phyloP scores from a whole-genome alignment of 352 stramenopile species.

The Globisporangium ultimum region DNA sequence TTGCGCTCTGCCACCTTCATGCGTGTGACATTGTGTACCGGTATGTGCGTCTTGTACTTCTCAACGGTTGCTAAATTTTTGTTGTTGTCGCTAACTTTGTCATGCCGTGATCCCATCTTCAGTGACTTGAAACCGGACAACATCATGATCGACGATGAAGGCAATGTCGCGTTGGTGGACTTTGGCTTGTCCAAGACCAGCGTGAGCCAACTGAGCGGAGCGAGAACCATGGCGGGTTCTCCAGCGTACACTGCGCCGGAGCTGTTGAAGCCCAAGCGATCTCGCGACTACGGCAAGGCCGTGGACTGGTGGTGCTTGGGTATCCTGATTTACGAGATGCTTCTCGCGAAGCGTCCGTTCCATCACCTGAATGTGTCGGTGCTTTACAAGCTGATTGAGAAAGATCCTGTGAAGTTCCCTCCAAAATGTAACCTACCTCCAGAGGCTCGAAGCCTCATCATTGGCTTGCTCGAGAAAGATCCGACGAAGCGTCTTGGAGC shows the following conservation, averaged over 20 bases:
- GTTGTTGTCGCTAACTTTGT: not conserved
- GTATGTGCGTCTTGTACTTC: slow-evolving; percentile 10
- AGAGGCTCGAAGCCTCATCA: slow-evolving; percentile 70
- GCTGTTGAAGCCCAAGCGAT: slow-evolving; percentile 79
- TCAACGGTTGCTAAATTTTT: too few relatives aligned
- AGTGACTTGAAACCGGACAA: slow-evolving; percentile 96
- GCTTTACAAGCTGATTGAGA: slow-evolving; percentile 90
- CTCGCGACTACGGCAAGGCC: slow-evolving; percentile 83
- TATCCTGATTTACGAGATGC: slow-evolving; percentile 91
- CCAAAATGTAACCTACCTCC: slow-evolving; percentile 61
- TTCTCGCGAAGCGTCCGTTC: slow-evolving; percentile 89
- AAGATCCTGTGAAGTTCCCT: slow-evolving; percentile 85
- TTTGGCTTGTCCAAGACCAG: slow-evolving; percentile 94
- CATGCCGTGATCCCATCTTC: not conserved
- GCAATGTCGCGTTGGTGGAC: slow-evolving; percentile 93
- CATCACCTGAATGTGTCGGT: slow-evolving; percentile 89
- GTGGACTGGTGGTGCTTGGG: slow-evolving; percentile 88
- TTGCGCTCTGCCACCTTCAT: slow-evolving; percentile 90
- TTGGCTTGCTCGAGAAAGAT: slow-evolving; percentile 81
- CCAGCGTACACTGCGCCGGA: slow-evolving; percentile 81
- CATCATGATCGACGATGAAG: slow-evolving; percentile 92
- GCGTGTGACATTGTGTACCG: slow-evolving; percentile 94
- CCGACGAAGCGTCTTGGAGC: slow-evolving; percentile 78
- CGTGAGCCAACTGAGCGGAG: slow-evolving; percentile 78
- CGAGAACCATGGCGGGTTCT: slow-evolving; percentile 83